A percentile compares a stretch with the other conserved stretches of the same genome.
Conservation (phyloP, 1,139 yeast species). For the Geotrichum carabidarum region DNA sequence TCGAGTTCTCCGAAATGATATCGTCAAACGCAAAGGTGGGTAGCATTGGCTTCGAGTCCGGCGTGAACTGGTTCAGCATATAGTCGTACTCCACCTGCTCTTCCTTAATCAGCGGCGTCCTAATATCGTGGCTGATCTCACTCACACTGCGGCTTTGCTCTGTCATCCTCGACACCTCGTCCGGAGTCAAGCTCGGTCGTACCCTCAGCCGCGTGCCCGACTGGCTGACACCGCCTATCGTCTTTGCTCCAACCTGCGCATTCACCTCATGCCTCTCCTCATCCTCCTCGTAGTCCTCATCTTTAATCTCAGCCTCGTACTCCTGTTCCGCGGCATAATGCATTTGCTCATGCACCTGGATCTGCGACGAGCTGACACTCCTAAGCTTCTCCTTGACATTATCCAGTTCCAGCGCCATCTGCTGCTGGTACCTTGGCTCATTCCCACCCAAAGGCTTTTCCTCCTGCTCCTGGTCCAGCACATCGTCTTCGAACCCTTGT, state of each 20-base stretch:
- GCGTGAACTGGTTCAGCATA: constrained; percentile 41
- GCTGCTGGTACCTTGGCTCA: background rate
- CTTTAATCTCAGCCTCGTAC: background rate
- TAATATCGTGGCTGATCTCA: background rate
- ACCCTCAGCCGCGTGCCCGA: constrained; percentile 31
- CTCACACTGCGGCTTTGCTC: background rate
- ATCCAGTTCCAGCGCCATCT: no score
- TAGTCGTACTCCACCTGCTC: background rate
- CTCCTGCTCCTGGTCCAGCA: background rate
- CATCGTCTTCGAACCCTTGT: background rate
- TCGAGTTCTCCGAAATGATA: constrained; percentile 35
- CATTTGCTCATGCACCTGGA: no score
- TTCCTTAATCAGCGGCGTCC: background rate
- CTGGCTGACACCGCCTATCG: constrained; percentile 14
- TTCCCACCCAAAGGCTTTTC: background rate
- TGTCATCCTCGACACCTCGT: constrained; percentile 27
- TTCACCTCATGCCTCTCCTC: background rate
- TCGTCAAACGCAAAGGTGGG: constrained; percentile 31
- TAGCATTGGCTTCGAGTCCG: constrained; percentile 38
- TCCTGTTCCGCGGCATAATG: background rate
- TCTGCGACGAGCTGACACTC: no score
- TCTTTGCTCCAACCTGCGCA: background rate
- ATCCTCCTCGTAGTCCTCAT: background rate
- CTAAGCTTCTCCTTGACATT: no score
- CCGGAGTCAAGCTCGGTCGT: constrained; percentile 35